Conservation (phyloP, 1,284 basidiomycete genomes). For the Ceraceosorus guamensis region DNA sequence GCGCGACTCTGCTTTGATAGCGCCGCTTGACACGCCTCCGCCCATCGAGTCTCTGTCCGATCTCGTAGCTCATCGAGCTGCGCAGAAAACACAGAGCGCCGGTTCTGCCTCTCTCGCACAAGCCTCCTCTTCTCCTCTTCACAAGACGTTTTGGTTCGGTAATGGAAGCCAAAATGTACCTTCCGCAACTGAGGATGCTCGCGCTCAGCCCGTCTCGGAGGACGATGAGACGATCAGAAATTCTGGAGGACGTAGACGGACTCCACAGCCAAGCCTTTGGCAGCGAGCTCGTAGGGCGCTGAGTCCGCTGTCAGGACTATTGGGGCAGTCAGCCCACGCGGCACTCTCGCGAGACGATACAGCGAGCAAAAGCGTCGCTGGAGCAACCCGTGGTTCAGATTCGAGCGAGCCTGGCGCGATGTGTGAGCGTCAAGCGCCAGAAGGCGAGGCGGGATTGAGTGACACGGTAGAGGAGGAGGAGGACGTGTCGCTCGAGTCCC, state of each 20-base stretch:
- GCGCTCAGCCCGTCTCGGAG: background rate
- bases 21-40: background rate
- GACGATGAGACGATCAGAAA: conserved; percentile 13
- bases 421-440: background rate
- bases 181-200: background rate
- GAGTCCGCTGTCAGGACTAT: too few relatives aligned
- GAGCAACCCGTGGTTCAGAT: too few relatives aligned
- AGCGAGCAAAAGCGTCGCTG: too few relatives aligned
- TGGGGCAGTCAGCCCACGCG: too few relatives aligned
- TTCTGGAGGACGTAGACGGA: conserved; percentile 5
- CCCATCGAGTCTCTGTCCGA: background rate
- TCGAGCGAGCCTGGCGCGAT: background rate
- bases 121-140: background rate
- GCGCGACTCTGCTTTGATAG: too few relatives aligned
- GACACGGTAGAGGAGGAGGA: background rate
- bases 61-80: background rate
- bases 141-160: background rate
- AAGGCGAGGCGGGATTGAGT: background rate
- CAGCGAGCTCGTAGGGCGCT: background rate
- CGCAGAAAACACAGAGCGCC: too few relatives aligned
- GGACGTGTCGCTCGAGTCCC: background rate
- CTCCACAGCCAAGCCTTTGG: background rate
- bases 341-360: too few relatives aligned
- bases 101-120: too few relatives aligned
- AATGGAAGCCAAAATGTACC: background rate